phyloP scores from a whole-genome alignment of 441 rosid genomes.

The Hura crepitans region DNA sequence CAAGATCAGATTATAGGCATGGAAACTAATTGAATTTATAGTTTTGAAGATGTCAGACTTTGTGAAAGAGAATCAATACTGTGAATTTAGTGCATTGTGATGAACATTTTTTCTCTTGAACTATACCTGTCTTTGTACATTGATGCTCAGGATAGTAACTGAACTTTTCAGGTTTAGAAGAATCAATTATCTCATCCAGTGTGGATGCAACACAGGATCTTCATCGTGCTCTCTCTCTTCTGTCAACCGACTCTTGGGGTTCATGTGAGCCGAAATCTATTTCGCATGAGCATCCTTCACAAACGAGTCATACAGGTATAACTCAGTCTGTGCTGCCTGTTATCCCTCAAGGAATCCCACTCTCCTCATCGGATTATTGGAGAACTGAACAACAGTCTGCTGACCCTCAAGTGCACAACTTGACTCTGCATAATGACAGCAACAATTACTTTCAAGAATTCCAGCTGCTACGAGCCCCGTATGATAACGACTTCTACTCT shows the following conservation, averaged over 20 bases:
- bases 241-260: slow-evolving; percentile 75
- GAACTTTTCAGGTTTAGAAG: slow-evolving; percentile 43
- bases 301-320: slow-evolving; percentile 19
- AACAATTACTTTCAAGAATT: slow-evolving; percentile 44
- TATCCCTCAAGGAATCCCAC: slow-evolving; percentile 32
- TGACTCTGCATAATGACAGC: slow-evolving; percentile 29
- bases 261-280: slow-evolving; percentile 45
- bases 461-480: slow-evolving; percentile 38
- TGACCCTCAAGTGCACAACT: slow-evolving; percentile 28
- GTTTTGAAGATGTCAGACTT: background rate
- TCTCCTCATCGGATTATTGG: slow-evolving; percentile 46
- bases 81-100: background rate
- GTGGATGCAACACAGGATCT: slow-evolving; percentile 53
- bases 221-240: slow-evolving; percentile 99
- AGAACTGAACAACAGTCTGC: slow-evolving; percentile 37
- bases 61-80: background rate
- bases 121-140: background rate
- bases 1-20: background rate
- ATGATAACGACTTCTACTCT: slow-evolving; percentile 41
- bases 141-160: slow-evolving; percentile 11
- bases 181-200: slow-evolving; percentile 47
- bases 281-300: slow-evolving; percentile 40
- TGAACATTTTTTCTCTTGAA: background rate
- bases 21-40: background rate
- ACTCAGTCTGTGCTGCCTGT: slow-evolving; percentile 35